Percentiles rank a stretch among this genome's conserved stretches.
Evolutionary conservation across 345 rosid genomes (phyloP).

Genomic region (Isatis tinctoria): DNA sequence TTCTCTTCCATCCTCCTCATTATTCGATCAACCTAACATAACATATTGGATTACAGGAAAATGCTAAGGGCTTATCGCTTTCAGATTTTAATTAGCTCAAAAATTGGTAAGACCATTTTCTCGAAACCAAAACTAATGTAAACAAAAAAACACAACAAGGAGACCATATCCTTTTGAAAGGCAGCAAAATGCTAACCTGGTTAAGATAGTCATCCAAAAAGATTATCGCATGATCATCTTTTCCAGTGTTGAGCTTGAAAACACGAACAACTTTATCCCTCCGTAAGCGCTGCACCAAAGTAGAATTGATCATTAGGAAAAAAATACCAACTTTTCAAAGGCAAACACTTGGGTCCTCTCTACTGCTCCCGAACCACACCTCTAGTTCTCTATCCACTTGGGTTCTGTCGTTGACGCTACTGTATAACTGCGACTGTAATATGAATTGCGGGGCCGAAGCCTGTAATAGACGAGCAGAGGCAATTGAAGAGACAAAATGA

Average conservation of each 20-base stretch:
- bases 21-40: constrained; percentile 45
- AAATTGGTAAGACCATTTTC: no score
- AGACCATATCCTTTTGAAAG: neutral
- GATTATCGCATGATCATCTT: constrained; percentile 89
- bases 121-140: no score
- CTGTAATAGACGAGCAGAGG: constrained; percentile 35
- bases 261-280: constrained; percentile 72
- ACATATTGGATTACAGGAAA: neutral
- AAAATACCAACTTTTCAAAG: neutral
- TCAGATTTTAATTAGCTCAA: no score
- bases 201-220: constrained; percentile 75
- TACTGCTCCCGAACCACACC: no score
- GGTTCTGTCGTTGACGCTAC: constrained; percentile 78
- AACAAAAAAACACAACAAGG: neutral
- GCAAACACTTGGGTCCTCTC: no score
- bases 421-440: constrained; percentile 80
- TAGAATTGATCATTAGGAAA: neutral
- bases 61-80: neutral
- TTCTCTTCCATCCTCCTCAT: constrained; percentile 70
- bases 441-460: constrained; percentile 69
- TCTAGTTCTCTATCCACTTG: constrained; percentile 88
- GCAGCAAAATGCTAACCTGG: constrained; percentile 43
- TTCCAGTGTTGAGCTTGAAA: constrained; percentile 82
- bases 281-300: constrained; percentile 50
- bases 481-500: neutral